A percentile compares a stretch with the other conserved stretches of the same genome.
These are phyloP conservation scores for Lasiodiplodia sp. DNA, from an alignment of 2,329 filamentous ascomycete genomes.

Conservation along the genomic window DNA sequence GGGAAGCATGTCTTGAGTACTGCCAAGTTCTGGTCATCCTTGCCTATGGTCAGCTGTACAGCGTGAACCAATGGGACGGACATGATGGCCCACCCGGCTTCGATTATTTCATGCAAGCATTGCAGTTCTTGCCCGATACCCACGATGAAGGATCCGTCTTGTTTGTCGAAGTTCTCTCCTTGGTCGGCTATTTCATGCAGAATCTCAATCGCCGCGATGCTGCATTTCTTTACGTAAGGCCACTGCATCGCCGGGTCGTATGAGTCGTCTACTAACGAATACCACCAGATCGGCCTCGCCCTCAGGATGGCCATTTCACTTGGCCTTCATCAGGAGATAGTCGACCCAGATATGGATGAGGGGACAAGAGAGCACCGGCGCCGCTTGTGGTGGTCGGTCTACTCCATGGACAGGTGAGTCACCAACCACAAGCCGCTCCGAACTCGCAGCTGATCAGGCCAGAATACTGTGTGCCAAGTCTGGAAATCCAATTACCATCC, in stretches of 20 bases:
- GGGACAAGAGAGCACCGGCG: constrained; percentile 58
- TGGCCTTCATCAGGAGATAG: constrained; percentile 63
- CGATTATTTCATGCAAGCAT: constrained; percentile 60
- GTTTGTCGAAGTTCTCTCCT: constrained; percentile 63
- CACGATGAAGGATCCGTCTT: constrained; percentile 63
- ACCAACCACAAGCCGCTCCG: background rate
- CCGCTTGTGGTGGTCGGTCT: constrained; percentile 65
- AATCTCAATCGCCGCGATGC: constrained; percentile 64
- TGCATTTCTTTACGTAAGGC: constrained; percentile 58
- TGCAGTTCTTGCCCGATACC: constrained; percentile 62
- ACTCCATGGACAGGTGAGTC: constrained; percentile 56
- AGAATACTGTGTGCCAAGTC: constrained; percentile 61
- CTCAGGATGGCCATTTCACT: constrained; percentile 65
- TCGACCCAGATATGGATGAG: constrained; percentile 49
- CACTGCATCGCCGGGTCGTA: background rate
- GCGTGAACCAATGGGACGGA: constrained; percentile 63
- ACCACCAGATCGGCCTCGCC: constrained; percentile 45
- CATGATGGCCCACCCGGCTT: constrained; percentile 63
- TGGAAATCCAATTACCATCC: constrained; percentile 62
- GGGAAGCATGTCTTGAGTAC: constrained; percentile 58
- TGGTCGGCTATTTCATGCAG: constrained; percentile 65
- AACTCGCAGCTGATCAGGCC: constrained; percentile 6
- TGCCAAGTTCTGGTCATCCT: constrained; percentile 62
- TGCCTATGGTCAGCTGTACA: constrained; percentile 65
- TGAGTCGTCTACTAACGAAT: background rate